Conservation (phyloP, 1,284 basidiomycete genomes). For the Ganoderma resinaceum region DNA sequence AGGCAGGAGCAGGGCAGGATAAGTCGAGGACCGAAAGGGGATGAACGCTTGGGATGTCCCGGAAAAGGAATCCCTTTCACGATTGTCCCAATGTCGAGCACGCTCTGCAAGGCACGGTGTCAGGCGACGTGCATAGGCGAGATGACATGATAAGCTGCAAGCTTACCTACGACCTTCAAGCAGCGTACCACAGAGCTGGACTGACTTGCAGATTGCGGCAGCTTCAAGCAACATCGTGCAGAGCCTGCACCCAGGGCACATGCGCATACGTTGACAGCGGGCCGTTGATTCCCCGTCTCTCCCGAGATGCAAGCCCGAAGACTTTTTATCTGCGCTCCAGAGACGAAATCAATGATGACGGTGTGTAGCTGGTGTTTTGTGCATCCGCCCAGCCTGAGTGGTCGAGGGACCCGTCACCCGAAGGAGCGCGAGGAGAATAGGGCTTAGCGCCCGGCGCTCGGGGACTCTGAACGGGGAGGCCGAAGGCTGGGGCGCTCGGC, state of each 20-base stretch:
- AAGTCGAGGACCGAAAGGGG: slow-evolving; percentile 13
- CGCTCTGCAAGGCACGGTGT: background rate
- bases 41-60: slow-evolving; percentile 8
- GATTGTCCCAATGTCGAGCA: background rate
- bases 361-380: background rate
- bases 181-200: background rate
- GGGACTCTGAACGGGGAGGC: too few species aligned
- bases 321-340: background rate
- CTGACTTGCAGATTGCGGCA: background rate
- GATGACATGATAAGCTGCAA: slow-evolving; percentile 1
- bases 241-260: background rate
- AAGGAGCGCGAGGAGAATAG: background rate
- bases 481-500: background rate
- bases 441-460: background rate
- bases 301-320: background rate
- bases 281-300: background rate
- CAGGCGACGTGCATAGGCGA: background rate
- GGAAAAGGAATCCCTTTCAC: slow-evolving; percentile 17
- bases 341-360: background rate
- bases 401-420: too few species aligned
- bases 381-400: background rate
- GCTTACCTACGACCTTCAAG: background rate
- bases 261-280: background rate
- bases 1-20: slow-evolving; percentile 6
- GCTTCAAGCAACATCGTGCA: background rate